These are phyloP conservation scores for Serendipita sp. DNA, from an alignment of 768 basidiomycete genomes.

Conservation along the genomic window DNA sequence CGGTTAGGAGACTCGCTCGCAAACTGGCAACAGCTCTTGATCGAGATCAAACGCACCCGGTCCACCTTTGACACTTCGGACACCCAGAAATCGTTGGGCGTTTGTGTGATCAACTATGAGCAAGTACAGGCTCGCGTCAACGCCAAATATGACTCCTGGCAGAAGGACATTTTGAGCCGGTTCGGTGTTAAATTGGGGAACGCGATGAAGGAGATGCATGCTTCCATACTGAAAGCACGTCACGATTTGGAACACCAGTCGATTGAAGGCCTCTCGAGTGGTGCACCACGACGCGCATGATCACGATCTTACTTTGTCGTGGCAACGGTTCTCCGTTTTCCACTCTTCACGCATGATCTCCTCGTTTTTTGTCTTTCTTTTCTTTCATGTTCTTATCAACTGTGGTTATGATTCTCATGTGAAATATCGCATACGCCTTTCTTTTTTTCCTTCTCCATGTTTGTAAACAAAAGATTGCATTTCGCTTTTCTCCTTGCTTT, in stretches of 20 bases:
- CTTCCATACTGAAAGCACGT: conserved; percentile 77
- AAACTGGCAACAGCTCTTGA: conserved; percentile 89
- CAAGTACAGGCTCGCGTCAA: conserved; percentile 96
- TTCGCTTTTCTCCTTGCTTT: neutral
- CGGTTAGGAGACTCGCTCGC: conserved; percentile 86
- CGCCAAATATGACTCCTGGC: conserved; percentile 97
- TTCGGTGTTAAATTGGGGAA: conserved; percentile 88
- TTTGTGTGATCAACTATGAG: conserved; percentile 92
- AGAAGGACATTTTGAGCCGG: conserved; percentile 79
- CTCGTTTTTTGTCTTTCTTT: conserved; percentile 1
- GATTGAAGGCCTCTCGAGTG: conserved; percentile 71
- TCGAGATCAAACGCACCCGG: conserved; percentile 92
- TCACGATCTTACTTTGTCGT: neutral
- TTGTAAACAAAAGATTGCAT: neutral
- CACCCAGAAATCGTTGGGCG: conserved; percentile 79
- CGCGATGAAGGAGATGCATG: conserved; percentile 97
- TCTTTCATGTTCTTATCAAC: conserved; percentile 1
- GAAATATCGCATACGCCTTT: no score
- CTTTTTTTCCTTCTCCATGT: neutral
- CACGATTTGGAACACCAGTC: conserved; percentile 94
- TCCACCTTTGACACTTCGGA: conserved; percentile 96
- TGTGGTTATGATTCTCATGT: neutral
- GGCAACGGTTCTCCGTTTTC: neutral
- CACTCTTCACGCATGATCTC: neutral
- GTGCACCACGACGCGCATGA: conserved; percentile 38